Evolutionary conservation across 1,284 basidiomycete species (phyloP), one percentile per base, ranked within the genome.

Genomic region (Vanrija sp.): DNA sequence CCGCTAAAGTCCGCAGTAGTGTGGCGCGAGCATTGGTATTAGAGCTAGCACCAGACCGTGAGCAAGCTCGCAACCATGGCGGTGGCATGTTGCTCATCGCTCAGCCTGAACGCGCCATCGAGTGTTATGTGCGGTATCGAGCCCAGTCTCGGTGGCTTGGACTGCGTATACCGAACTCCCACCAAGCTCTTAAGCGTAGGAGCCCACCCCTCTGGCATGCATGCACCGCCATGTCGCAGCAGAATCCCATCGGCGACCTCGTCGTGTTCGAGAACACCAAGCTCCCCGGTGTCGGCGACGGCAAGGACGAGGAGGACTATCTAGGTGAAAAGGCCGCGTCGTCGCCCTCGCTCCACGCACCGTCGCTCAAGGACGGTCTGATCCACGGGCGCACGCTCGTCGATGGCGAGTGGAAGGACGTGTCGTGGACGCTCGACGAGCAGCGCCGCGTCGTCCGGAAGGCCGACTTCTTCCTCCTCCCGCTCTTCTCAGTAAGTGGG

Each of bases 401-500:
- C 27, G 38, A 50, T 16, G 48, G 48, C 7, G 22, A 43, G 27
- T 27, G 25, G 38, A 50, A 43, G 27, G 14, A 18, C 3, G 41
- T 51, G n/a, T n/a, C 20, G 14, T 51, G 49, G 49, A 51, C 49
- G 1, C 19, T 46, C 16, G 31, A 45, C 27, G 49, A 51, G 24
- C 49, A 51, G 20, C 27, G 43, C 18, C 19, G 42, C 19, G 49
- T 51, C 6, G 49, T 51, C n/a, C 24, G 49, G 23, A 51, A 51
- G 36, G 49, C 49, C 15, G 67, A 68, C 47, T 43, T 64, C 4
- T 56, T 62, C 31, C 47, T 68, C 45, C 65, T 68, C 62, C 67
- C 67, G 14, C 48, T 66, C n/a, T 56, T 68, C 15, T 62, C 54
- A 15, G 49, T 51, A 16, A 45, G 49, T 45, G 10, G 7, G 2